A percentile compares a stretch with the other conserved stretches of the same genome.
These are phyloP conservation scores for Apiospora hydei DNA, from an alignment of 2,329 filamentous ascomycete genomes.

Conservation along the genomic window DNA sequence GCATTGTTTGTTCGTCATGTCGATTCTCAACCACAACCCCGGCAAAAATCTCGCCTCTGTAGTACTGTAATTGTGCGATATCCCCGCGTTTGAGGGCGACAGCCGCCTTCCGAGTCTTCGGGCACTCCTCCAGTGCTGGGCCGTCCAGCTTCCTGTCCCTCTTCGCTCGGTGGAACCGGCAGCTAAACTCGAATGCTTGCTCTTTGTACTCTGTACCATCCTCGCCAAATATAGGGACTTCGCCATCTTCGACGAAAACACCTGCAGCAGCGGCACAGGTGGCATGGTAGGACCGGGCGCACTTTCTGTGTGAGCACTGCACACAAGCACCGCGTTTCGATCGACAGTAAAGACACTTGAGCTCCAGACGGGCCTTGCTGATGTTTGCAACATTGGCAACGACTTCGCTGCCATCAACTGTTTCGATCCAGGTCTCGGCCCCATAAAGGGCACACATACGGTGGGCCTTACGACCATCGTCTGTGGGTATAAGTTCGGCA, in stretches of 20 bases:
- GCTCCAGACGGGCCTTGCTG: constrained; percentile 83
- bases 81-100: constrained; percentile 73
- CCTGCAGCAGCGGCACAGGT: constrained; percentile 93
- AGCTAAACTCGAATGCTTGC: constrained; percentile 90
- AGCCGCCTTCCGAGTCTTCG: constrained; percentile 73
- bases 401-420: constrained; percentile 72
- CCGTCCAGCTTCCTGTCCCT: constrained; percentile 78
- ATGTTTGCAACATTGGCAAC: constrained; percentile 83
- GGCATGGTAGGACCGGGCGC: constrained; percentile 89
- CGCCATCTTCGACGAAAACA: constrained; percentile 87
- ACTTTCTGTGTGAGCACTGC: constrained; percentile 95
- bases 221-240: constrained; percentile 85
- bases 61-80: constrained; percentile 85
- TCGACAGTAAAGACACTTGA: constrained; percentile 94
- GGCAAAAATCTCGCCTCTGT: constrained; percentile 87
- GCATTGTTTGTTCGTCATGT: constrained; percentile 73
- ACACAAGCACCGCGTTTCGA: constrained; percentile 96
- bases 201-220: constrained; percentile 93
- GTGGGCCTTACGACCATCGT: constrained; percentile 87
- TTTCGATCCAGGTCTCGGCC: constrained; percentile 87
- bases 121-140: constrained; percentile 73
- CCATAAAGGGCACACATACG: constrained; percentile 89
- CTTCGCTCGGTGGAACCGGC: constrained; percentile 91
- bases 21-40: constrained; percentile 88
- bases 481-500: constrained; percentile 83